Base-by-base conservation (phyloP, 257 asterid species). In the Haberlea rhodopensis region DNA sequence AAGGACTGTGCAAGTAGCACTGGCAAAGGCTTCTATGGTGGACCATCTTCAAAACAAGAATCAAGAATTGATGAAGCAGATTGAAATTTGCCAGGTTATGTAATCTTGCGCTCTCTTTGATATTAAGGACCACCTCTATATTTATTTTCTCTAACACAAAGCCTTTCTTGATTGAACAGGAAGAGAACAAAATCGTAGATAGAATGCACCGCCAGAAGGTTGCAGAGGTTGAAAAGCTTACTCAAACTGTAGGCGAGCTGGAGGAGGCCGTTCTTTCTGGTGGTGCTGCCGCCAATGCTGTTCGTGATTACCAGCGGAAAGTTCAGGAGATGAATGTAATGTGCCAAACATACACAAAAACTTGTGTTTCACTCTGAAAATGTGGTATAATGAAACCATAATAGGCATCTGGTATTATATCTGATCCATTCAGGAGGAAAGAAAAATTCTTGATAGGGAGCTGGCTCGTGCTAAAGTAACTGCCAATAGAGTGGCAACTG, bases 221-320 rank as follows among this genome's bases (percentile, higher is more conserved):
- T 75, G 97, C 97, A 8, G 97, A 92, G 81, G 96, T 92, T 72
- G 98, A 89, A 82, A 92, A 92, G 81, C 95, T 92, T 66, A 87
- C 98, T 58, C 98, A 92, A 81, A 89, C 96, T 54, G 98, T 91
- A 29, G 95, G 86, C 66, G 98, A 91, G 83, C 98, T 91, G 68
- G 98, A 91, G 75, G 98, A 91, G 78, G 98, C 96, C 40, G 98
- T 91, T 73, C 91, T 91, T 75, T 92, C 96, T 70, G 98, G 98
- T 40, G 98, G 98, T 68, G 98, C 98, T 25, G 98, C 98, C 69
- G 96, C 98, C 71, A 91, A 91, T 82, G 98, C 98, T 70, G 98
- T 89, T 8, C 86, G 98, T 65, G 97, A 92, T 80, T 92, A 92
- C 78, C 97, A 92, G 81, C 85, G 98, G 72, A 92, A 92, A 85